Conservation (phyloP, 225 moss, liverwort and hornwort species). For the Ulota crispa region DNA sequence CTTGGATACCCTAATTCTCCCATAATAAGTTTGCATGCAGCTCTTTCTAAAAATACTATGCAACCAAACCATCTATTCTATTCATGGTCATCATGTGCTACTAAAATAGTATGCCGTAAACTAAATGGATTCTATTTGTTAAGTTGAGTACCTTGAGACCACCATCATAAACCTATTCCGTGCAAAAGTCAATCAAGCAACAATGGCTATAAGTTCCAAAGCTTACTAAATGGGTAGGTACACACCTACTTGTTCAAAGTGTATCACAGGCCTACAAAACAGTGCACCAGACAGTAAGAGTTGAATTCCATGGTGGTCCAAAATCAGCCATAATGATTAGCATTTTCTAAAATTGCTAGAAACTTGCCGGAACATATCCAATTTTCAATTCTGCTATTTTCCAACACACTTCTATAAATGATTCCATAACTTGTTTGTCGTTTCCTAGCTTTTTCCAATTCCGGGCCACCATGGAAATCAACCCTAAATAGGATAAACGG, state of each 20-base stretch:
- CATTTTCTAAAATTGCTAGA: too few relatives aligned
- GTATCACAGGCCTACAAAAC: background rate
- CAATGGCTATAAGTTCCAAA: background rate
- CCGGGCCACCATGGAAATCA: too few relatives aligned
- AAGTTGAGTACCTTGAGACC: background rate
- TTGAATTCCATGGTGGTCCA: too few relatives aligned
- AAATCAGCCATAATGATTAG: too few relatives aligned
- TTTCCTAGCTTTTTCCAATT: too few relatives aligned
- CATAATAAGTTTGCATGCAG: background rate
- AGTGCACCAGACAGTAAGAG: background rate
- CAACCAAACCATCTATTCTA: too few relatives aligned
- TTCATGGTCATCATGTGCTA: background rate
- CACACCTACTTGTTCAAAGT: background rate
- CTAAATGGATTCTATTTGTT: background rate
- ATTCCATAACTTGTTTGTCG: too few relatives aligned
- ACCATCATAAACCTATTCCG: background rate
- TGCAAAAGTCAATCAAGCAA: background rate
- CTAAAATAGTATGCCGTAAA: background rate
- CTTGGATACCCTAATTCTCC: background rate
- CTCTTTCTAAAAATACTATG: background rate
- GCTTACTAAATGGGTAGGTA: background rate
- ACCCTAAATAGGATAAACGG: background rate
- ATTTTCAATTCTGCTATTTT: too few relatives aligned
- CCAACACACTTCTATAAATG: too few relatives aligned
- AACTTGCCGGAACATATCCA: too few relatives aligned